phyloP scores from a whole-genome alignment of 768 basidiomycete species.

The Russula abietina region DNA sequence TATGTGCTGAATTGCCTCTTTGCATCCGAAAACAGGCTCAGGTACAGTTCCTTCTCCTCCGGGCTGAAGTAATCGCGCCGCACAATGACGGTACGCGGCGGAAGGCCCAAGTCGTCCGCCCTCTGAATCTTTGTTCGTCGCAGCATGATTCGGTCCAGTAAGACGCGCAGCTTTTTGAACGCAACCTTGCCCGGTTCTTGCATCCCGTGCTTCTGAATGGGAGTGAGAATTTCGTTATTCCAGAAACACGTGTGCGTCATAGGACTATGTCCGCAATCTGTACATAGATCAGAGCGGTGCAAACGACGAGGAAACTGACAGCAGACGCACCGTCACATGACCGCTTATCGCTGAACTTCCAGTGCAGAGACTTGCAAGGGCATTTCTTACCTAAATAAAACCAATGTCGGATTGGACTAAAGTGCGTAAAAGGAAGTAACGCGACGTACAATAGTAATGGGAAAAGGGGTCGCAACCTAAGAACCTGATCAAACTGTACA shows the following conservation, averaged over 20 bases:
- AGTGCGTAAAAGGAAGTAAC: neutral
- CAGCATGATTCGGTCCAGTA: slow-evolving; percentile 94
- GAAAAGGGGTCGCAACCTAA: slow-evolving; percentile 90
- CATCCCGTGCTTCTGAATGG: slow-evolving; percentile 91
- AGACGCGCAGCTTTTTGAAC: slow-evolving; percentile 86
- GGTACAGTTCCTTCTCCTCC: slow-evolving; percentile 93
- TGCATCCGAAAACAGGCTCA: slow-evolving; percentile 86
- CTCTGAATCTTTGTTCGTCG: slow-evolving; percentile 87
- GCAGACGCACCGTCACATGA: slow-evolving; percentile 69
- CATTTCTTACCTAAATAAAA: slow-evolving; percentile 70
- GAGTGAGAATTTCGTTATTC: slow-evolving; percentile 94
- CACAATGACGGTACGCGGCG: slow-evolving; percentile 85
- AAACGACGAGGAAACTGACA: neutral
- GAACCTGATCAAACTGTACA: slow-evolving; percentile 92
- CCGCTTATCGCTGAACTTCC: slow-evolving; percentile 81
- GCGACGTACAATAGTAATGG: slow-evolving; percentile 75
- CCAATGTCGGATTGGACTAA: slow-evolving; percentile 7
- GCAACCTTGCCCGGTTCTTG: slow-evolving; percentile 68
- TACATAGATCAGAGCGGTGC: neutral
- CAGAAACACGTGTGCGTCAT: slow-evolving; percentile 94
- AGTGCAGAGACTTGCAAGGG: slow-evolving; percentile 91
- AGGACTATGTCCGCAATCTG: slow-evolving; percentile 79
- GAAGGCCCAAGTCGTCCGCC: slow-evolving; percentile 93
- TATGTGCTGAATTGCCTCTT: slow-evolving; percentile 90
- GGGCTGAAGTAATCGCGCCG: slow-evolving; percentile 90